phyloP scores from a whole-genome alignment of 1,284 basidiomycete species.

The Sparassis latifolia region DNA sequence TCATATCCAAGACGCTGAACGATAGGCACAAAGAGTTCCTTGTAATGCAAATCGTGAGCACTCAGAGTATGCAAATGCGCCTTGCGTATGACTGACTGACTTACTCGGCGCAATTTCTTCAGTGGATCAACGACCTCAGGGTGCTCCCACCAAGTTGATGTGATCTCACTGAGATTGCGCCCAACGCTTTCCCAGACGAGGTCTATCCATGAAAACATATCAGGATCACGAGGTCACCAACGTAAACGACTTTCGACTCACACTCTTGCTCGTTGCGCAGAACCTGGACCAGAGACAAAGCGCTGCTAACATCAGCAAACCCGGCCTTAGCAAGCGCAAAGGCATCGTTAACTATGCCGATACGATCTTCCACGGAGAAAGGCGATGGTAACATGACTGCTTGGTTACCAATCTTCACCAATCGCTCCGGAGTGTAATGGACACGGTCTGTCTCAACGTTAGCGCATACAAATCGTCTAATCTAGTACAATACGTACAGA shows the following conservation, averaged over 20 bases:
- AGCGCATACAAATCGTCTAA: too few relatives aligned
- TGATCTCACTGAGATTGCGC: slow-evolving; percentile 48
- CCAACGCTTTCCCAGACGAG: slow-evolving; percentile 71
- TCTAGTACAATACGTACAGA: slow-evolving; percentile 52
- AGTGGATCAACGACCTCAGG: slow-evolving; percentile 53
- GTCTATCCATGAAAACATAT: slow-evolving; percentile 32
- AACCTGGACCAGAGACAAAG: slow-evolving; percentile 65
- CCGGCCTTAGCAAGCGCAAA: slow-evolving; percentile 81
- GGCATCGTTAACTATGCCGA: slow-evolving; percentile 81
- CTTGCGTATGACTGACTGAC: slow-evolving; percentile 12
- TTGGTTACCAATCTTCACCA: slow-evolving; percentile 75
- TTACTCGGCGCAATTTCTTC: slow-evolving; percentile 58
- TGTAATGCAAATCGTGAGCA: slow-evolving; percentile 1
- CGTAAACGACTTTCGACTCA: slow-evolving; percentile 29
- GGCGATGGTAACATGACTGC: slow-evolving; percentile 59
- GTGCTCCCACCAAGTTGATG: slow-evolving; percentile 86
- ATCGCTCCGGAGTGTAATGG: slow-evolving; percentile 77
- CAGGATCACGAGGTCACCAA: not conserved
- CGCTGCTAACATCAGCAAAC: slow-evolving; percentile 69
- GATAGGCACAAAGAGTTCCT: slow-evolving; percentile 76
- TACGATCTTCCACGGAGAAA: slow-evolving; percentile 81
- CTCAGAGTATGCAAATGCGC: not conserved
- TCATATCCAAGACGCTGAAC: slow-evolving; percentile 81
- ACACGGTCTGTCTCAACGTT: slow-evolving; percentile 60
- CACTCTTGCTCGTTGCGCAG: slow-evolving; percentile 74